phyloP scores from a whole-genome alignment of 78 protist genomes.

The Dictyostelium firmibasis region DNA sequence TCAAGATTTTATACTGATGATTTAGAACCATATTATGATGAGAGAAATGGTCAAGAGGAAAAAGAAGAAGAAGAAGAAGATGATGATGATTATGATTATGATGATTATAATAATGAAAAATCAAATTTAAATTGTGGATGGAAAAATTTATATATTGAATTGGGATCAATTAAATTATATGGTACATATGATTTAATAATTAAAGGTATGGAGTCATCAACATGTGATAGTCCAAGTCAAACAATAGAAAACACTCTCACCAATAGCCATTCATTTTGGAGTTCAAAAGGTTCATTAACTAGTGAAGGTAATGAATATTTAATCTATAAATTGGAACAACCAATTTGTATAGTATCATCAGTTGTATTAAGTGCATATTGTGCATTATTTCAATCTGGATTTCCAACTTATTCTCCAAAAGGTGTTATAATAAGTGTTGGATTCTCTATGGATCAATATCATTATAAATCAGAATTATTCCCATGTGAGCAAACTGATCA shows the following conservation, averaged over 20 bases:
- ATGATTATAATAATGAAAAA: background rate
- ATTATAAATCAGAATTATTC: conserved; percentile 37
- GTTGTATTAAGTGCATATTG: conserved; percentile 24
- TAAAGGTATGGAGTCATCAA: background rate
- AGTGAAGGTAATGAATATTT: conserved; percentile 10
- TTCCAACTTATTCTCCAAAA: conserved; percentile 55
- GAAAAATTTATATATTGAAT: conserved; percentile 38
- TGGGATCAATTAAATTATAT: conserved; percentile 34
- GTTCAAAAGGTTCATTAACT: conserved; percentile 23
- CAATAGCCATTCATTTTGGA: conserved; percentile 31
- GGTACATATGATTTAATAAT: conserved; percentile 18
- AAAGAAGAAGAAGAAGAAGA: background rate
- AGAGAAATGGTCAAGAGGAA: too few species aligned
- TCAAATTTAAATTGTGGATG: background rate
- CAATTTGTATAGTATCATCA: conserved; percentile 59
- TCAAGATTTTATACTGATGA: conserved; percentile 41
- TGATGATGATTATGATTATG: background rate
- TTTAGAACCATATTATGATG: background rate
- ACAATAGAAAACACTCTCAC: conserved; percentile 37
- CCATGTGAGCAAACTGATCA: conserved; percentile 26
- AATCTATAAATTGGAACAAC: conserved; percentile 44
- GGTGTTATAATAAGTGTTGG: conserved; percentile 32
- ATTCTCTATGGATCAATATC: conserved; percentile 26
- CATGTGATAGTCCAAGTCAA: conserved; percentile 35
- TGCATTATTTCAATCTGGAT: conserved; percentile 38